Conservation (phyloP, 495 filamentous ascomycete genomes). For the Bathelium albidoporum region DNA sequence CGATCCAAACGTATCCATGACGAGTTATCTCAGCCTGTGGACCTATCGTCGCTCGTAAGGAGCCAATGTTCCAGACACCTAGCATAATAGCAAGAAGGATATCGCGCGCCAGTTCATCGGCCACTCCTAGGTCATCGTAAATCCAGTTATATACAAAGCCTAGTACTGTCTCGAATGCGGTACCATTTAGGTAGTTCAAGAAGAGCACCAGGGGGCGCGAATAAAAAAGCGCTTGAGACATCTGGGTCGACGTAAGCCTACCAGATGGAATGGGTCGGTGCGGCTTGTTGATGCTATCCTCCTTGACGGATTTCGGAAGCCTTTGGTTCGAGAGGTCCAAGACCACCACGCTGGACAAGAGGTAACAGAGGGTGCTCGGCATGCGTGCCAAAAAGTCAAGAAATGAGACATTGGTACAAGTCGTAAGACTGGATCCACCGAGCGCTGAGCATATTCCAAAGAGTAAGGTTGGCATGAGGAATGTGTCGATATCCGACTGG, state of each 20-base stretch:
- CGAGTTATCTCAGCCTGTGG: conserved; percentile 12
- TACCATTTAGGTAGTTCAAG: conserved; percentile 30
- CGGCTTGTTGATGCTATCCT: conserved; percentile 49
- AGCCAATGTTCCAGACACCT: conserved; percentile 27
- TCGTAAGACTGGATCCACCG: background rate
- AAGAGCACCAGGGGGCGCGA: conserved; percentile 29
- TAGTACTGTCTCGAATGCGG: conserved; percentile 24
- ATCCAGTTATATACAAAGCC: conserved; percentile 37
- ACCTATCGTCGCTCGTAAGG: conserved; percentile 19
- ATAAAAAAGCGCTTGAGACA: conserved; percentile 30
- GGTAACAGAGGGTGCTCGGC: conserved; percentile 10
- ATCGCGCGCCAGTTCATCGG: conserved; percentile 38
- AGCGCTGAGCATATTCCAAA: conserved; percentile 14
- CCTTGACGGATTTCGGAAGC: conserved; percentile 33
- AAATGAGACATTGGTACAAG: background rate
- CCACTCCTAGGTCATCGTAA: conserved; percentile 46
- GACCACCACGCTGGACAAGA: conserved; percentile 31
- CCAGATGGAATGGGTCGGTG: conserved; percentile 44
- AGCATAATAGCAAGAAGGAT: conserved; percentile 37
- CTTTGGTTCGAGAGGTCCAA: conserved; percentile 44
- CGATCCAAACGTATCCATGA: conserved; percentile 33
- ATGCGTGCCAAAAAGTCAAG: background rate
- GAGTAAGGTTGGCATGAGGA: conserved; percentile 10
- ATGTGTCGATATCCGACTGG: conserved; percentile 5
- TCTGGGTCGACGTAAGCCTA: conserved; percentile 31